Evolutionary conservation across 768 basidiomycete species (phyloP), one percentile per base, ranked within the genome.

Genomic region (Trametes coccinea): DNA sequence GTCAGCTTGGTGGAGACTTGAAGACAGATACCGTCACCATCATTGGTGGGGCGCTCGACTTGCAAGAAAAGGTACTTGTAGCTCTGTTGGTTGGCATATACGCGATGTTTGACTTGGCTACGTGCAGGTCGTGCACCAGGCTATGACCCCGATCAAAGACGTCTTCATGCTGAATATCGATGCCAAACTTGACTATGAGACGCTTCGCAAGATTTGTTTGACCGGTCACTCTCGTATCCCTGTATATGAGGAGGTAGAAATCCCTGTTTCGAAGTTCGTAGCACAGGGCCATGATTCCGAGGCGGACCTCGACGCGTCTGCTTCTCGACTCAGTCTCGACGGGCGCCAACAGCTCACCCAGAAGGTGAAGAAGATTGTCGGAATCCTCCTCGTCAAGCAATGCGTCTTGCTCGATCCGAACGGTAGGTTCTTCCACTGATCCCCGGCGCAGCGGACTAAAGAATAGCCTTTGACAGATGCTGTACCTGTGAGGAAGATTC

Each of bases 131-230:
- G 67, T 64, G 1, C 53, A 59, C 27, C 67, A 75, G 83, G 90
- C 90, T 1, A 92, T 93, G 91, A 92, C 90, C 0, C 87, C 88
- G 27, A 92, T 92, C 64, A 74, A 80, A 40, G 76, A 85, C 52
- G 90, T 93, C 0, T 93, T 94, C 75, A 94, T 95, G 92, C 79
- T 96, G 46, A 89, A 88, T 11, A 91, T 94, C 63, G 86, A 93
- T 59, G 85, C 92, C 0, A 86, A 82, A 62, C 82, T 96, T 43
- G 92, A 95, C 67, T 94, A 88, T 67, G 86, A 86, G 51, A 85
- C 88, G 2, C 80, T 96, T 62, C 87, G 85, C 70, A 80, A 85
- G 72, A 88, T 95, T 40, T 90, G 88, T 66, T 74, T 82, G 66
- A 91, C 90, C 0, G 93, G 93, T 3, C 92, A 93, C 68, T 92